These are phyloP conservation scores for Saturnispora halmiae DNA, from an alignment of 805 yeast genomes.

Conservation along the genomic window DNA sequence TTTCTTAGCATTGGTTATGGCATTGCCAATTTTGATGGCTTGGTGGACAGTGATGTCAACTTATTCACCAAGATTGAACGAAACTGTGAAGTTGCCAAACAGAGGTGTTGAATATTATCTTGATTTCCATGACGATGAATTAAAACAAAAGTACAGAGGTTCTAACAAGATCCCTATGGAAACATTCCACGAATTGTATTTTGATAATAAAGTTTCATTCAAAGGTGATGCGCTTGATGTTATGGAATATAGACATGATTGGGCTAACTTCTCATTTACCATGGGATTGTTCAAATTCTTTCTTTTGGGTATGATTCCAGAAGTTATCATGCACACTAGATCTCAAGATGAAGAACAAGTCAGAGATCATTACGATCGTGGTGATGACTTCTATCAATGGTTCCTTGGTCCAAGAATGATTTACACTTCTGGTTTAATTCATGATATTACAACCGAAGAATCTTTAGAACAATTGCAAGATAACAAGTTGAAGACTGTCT, in stretches of 20 bases:
- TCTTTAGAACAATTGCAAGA: constrained; percentile 76
- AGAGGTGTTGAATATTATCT: constrained; percentile 71
- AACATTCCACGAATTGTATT: constrained; percentile 82
- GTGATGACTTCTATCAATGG: constrained; percentile 92
- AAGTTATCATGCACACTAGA: constrained; percentile 82
- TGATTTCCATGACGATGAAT: constrained; percentile 68
- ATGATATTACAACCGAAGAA: constrained; percentile 64
- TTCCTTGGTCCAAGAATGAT: constrained; percentile 92
- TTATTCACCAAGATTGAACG: constrained; percentile 72
- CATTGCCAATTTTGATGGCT: constrained; percentile 66
- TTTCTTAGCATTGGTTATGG: constrained; percentile 45
- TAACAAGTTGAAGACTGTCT: constrained; percentile 78
- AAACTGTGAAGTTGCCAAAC: constrained; percentile 66
- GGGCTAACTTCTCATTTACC: constrained; percentile 80
- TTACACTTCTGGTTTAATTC: constrained; percentile 79
- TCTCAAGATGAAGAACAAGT: constrained; percentile 96
- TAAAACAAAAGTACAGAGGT: constrained; percentile 63
- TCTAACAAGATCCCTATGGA: constrained; percentile 79
- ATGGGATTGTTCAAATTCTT: constrained; percentile 67
- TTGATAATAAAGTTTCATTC: constrained; percentile 74
- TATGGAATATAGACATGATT: constrained; percentile 82
- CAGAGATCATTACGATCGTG: constrained; percentile 91
- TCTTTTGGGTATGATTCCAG: constrained; percentile 83
- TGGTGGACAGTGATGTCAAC: constrained; percentile 77
- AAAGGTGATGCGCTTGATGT: constrained; percentile 82